These are phyloP conservation scores for Cytospora schulzeri DNA, from an alignment of 2,329 filamentous ascomycete genomes.

Conservation along the genomic window DNA sequence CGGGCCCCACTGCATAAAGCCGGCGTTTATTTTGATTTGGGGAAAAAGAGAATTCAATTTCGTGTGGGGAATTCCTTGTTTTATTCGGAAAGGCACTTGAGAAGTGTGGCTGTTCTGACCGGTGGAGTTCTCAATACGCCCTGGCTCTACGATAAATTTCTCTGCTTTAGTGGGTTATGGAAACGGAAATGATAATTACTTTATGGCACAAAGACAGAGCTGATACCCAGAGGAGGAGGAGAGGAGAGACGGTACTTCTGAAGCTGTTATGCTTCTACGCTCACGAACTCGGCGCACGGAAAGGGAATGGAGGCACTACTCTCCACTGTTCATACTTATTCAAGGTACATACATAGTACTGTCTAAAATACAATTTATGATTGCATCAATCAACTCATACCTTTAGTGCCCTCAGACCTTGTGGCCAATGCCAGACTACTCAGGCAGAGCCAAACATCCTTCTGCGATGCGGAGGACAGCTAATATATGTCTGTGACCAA, in stretches of 20 bases:
- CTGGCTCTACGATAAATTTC: neutral
- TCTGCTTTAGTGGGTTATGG: neutral
- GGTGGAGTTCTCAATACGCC: neutral
- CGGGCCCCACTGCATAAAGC: constrained; percentile 12
- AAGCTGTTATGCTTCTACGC: neutral
- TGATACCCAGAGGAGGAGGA: constrained; percentile 18
- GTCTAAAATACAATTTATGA: neutral
- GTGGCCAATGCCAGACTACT: neutral
- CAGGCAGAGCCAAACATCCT: neutral
- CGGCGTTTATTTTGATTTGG: constrained; percentile 9
- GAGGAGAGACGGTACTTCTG: neutral
- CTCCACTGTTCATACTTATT: neutral
- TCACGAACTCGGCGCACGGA: neutral
- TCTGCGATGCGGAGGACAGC: too few species aligned
- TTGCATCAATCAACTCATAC: neutral
- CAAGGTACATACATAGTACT: neutral
- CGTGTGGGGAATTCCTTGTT: neutral
- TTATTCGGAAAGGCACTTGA: neutral
- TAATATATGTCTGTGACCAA: too few species aligned
- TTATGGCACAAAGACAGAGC: neutral
- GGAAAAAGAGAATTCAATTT: neutral
- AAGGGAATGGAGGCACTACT: neutral
- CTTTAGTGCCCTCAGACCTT: neutral
- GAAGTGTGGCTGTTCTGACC: neutral
- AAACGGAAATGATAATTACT: constrained; percentile 1